Conservation (phyloP, 2,329 filamentous ascomycete genomes). For the Cladophialophora carrionii region DNA sequence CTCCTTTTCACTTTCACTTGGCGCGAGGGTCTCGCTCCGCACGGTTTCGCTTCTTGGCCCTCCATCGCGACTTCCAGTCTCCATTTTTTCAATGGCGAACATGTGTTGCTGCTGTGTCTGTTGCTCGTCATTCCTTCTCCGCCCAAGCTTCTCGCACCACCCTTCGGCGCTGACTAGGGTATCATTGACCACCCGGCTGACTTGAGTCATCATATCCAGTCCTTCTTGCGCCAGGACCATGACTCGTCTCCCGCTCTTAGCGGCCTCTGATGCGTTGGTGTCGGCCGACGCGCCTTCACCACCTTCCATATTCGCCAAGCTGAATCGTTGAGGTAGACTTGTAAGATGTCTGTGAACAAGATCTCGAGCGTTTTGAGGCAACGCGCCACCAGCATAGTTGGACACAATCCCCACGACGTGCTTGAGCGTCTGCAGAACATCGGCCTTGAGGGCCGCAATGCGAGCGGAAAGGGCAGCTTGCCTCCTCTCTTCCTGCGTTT, state of each 20-base stretch:
- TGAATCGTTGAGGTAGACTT: conserved; percentile 81
- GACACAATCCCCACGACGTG: conserved; percentile 83
- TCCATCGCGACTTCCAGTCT: neutral
- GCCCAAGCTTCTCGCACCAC: conserved; percentile 81
- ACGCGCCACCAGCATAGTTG: conserved; percentile 84
- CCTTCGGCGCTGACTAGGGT: conserved; percentile 88
- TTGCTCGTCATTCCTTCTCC: conserved; percentile 42
- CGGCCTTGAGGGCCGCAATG: conserved; percentile 69
- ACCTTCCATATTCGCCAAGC: conserved; percentile 64
- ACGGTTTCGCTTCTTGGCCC: conserved; percentile 18
- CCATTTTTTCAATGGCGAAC: conserved; percentile 20
- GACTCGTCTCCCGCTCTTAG: conserved; percentile 70
- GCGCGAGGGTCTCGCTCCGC: conserved; percentile 9
- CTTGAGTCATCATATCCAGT: conserved; percentile 90
- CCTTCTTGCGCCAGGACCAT: conserved; percentile 86
- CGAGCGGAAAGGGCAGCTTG: conserved; percentile 58
- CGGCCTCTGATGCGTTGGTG: conserved; percentile 51
- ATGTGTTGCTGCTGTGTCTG: conserved; percentile 16
- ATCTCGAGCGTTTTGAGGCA: conserved; percentile 83
- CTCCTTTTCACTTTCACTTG: conserved; percentile 11
- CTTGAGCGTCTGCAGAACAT: conserved; percentile 77
- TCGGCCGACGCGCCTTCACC: conserved; percentile 52
- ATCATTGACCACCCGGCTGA: conserved; percentile 82
- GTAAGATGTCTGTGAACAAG: conserved; percentile 83
- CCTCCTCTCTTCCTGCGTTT: conserved; percentile 47